Conservation (phyloP, 2,329 filamentous ascomycete species). For the Apiospora arundinis region DNA sequence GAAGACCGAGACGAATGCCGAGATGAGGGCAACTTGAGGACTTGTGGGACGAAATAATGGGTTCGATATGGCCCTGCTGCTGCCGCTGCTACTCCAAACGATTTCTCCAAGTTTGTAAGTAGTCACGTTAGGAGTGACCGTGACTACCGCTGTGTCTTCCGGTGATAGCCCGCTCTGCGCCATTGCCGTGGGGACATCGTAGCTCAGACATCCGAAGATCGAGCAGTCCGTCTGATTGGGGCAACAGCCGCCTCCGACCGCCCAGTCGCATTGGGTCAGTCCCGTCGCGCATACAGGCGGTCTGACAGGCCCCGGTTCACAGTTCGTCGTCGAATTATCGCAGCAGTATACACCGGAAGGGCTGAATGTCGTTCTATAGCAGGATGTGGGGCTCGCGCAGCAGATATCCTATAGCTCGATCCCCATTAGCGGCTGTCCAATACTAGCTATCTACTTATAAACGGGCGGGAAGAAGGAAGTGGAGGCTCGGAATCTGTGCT, state of each 20-base stretch:
- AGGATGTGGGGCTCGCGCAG: constrained; percentile 30
- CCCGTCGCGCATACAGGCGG: constrained; percentile 26
- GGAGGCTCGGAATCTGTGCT: not conserved
- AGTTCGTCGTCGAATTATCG: constrained; percentile 18
- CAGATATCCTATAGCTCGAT: constrained; percentile 29
- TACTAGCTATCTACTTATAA: not conserved
- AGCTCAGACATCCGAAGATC: constrained; percentile 28
- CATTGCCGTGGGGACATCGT: not conserved
- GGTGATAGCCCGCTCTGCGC: not conserved
- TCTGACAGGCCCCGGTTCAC: constrained; percentile 19
- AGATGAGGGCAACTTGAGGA: not conserved
- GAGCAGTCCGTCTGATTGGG: constrained; percentile 27
- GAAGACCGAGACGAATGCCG: constrained; percentile 2
- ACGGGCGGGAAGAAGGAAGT: not conserved
- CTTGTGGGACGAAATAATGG: not conserved
- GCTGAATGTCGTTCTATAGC: constrained; percentile 30
- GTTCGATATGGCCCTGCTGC: not conserved
- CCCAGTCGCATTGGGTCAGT: constrained; percentile 26
- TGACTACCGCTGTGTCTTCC: not conserved
- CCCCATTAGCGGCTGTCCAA: not conserved
- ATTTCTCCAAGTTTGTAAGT: constrained; percentile 26
- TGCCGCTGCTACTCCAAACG: not conserved
- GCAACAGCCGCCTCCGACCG: constrained; percentile 33
- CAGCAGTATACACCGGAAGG: constrained; percentile 34
- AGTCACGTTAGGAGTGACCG: not conserved